phyloP scores from a whole-genome alignment of 1,139 yeast genomes.

The Lodderomyces pseudojiufengensis region DNA sequence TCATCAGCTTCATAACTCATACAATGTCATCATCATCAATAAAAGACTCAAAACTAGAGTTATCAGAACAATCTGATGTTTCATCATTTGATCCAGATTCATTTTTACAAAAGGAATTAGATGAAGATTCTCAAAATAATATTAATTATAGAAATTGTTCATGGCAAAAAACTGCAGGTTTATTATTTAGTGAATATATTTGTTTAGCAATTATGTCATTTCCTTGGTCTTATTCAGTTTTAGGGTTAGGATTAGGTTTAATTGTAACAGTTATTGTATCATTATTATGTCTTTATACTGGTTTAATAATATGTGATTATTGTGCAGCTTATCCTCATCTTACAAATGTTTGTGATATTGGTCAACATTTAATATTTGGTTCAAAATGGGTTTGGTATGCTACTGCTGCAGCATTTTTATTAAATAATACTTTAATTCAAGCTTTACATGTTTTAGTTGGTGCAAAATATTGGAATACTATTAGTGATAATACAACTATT shows the following conservation, averaged over 20 bases:
- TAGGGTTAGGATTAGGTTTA: slow-evolving; percentile 57
- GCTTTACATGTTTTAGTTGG: slow-evolving; percentile 59
- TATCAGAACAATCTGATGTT: slow-evolving; percentile 4
- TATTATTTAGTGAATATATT: slow-evolving; percentile 57
- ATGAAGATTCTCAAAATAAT: slow-evolving; percentile 10
- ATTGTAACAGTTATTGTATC: slow-evolving; percentile 52
- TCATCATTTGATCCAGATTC: slow-evolving; percentile 11
- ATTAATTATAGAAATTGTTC: slow-evolving; percentile 53
- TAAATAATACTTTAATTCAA: slow-evolving; percentile 55
- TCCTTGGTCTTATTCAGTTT: slow-evolving; percentile 61
- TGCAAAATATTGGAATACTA: slow-evolving; percentile 56
- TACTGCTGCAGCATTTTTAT: slow-evolving; percentile 51
- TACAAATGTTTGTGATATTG: slow-evolving; percentile 55
- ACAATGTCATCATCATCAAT: too few relatives aligned
- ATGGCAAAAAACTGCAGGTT: slow-evolving; percentile 57
- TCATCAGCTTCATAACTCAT: too few relatives aligned
- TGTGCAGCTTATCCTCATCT: slow-evolving; percentile 52
- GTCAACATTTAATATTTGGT: slow-evolving; percentile 52
- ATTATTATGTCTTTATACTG: slow-evolving; percentile 51
- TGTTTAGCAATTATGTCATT: slow-evolving; percentile 62
- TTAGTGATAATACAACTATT: slow-evolving; percentile 43
- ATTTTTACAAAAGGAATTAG: slow-evolving; percentile 11
- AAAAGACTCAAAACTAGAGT: slow-evolving; percentile 1
- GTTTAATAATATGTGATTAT: slow-evolving; percentile 50
- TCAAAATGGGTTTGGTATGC: slow-evolving; percentile 53